Conservation (phyloP, 2,329 filamentous ascomycete species). For the Xylariaceae sp. region DNA sequence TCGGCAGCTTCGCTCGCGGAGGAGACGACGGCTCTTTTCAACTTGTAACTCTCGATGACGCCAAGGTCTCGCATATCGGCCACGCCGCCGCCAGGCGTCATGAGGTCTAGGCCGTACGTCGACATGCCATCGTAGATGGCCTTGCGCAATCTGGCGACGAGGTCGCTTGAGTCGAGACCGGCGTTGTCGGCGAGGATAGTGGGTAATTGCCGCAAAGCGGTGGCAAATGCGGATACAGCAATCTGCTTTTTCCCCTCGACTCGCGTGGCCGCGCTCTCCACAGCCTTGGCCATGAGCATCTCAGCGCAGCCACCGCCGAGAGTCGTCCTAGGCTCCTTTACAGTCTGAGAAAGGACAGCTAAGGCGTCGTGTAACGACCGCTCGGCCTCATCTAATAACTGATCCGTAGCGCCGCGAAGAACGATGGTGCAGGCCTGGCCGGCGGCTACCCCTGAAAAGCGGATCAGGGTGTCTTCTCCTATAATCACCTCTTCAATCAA, state of each 20-base stretch:
- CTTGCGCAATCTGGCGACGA: slow-evolving; percentile 86
- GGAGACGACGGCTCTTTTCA: slow-evolving; percentile 96
- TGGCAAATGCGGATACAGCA: slow-evolving; percentile 84
- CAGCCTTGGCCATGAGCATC: slow-evolving; percentile 99
- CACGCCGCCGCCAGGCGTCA: slow-evolving; percentile 86
- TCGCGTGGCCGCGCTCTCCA: slow-evolving; percentile 87
- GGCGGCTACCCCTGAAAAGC: slow-evolving; percentile 92
- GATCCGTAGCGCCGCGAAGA: slow-evolving; percentile 90
- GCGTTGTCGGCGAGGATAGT: slow-evolving; percentile 98
- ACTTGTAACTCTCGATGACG: slow-evolving; percentile 96
- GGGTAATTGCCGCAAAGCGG: slow-evolving; percentile 85
- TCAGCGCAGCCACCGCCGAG: slow-evolving; percentile 94
- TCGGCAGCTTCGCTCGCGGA: slow-evolving; percentile 95
- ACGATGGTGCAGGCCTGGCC: slow-evolving; percentile 96
- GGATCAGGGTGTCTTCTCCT: slow-evolving; percentile 94
- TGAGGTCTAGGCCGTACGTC: slow-evolving; percentile 84
- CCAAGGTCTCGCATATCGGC: slow-evolving; percentile 93
- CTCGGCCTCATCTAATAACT: slow-evolving; percentile 94
- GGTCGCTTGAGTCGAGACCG: slow-evolving; percentile 89
- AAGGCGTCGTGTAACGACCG: slow-evolving; percentile 93
- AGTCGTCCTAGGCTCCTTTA: slow-evolving; percentile 89
- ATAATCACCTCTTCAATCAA: slow-evolving; percentile 97
- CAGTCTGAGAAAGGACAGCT: slow-evolving; percentile 92
- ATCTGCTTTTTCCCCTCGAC: slow-evolving; percentile 96
- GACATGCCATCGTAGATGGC: slow-evolving; percentile 93